Percentiles rank a stretch among this genome's conserved stretches.
phyloP scores from a whole-genome alignment of 495 filamentous ascomycete species.

The Xylaria venustula region DNA sequence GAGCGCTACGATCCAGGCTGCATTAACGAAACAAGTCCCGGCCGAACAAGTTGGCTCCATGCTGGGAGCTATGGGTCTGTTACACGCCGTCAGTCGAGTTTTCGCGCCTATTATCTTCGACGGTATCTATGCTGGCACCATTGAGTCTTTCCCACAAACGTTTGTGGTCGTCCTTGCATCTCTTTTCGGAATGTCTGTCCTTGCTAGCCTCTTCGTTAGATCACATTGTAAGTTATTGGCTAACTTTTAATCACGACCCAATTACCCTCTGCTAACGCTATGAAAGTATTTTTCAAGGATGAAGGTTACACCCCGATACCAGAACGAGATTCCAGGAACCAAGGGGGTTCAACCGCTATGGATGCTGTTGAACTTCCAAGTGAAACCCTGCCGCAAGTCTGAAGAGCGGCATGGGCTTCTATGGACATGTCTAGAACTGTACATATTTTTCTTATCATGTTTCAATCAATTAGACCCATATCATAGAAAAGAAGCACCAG shows the following conservation, averaged over 20 bases:
- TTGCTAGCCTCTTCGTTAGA: slow-evolving; percentile 65
- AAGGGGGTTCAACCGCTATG: slow-evolving; percentile 16
- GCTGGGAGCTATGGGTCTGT: slow-evolving; percentile 78
- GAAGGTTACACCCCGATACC: slow-evolving; percentile 19
- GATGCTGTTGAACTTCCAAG: slow-evolving; percentile 28
- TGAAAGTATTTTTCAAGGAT: slow-evolving; percentile 23
- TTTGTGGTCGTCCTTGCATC: slow-evolving; percentile 73
- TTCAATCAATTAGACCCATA: no score
- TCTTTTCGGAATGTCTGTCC: slow-evolving; percentile 64
- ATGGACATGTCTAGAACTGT: no score
- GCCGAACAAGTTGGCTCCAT: slow-evolving; percentile 76
- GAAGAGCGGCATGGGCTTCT: background rate
- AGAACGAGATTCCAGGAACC: slow-evolving; percentile 15
- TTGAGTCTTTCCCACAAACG: slow-evolving; percentile 71
- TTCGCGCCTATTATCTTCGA: slow-evolving; percentile 80
- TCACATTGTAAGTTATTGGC: slow-evolving; percentile 77
- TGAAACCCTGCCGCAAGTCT: slow-evolving; percentile 18
- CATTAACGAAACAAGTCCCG: slow-evolving; percentile 88
- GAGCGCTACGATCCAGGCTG: slow-evolving; percentile 75
- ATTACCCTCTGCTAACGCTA: background rate
- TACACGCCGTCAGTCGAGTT: slow-evolving; percentile 80
- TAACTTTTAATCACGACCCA: no score
- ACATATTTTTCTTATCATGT: no score
- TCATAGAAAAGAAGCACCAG: no score
- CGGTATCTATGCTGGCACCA: slow-evolving; percentile 78